Conservation (phyloP, 2,329 filamentous ascomycete genomes). For the Fusarium abutilonis region DNA sequence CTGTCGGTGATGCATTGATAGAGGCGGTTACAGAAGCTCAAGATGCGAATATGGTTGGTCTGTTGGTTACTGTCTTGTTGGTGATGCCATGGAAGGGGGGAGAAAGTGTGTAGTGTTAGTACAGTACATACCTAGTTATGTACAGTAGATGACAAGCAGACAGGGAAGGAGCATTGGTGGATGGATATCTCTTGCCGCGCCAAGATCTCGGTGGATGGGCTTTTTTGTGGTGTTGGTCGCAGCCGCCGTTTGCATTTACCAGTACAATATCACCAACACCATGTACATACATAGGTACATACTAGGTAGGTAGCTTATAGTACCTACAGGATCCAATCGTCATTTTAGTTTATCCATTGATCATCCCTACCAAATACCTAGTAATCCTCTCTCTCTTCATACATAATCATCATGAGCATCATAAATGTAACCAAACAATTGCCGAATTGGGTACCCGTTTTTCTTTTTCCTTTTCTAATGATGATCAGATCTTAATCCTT, state of each 20-base stretch:
- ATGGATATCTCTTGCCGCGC: slow-evolving; percentile 2
- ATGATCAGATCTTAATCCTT: slow-evolving; percentile 10
- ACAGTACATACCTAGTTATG: too few relatives aligned
- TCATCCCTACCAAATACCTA: too few relatives aligned
- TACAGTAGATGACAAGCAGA: not conserved
- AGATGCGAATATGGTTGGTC: slow-evolving; percentile 24
- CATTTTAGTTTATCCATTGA: too few relatives aligned
- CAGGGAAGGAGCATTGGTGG: not conserved
- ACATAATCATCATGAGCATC: not conserved
- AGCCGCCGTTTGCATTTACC: too few relatives aligned
- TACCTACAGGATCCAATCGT: too few relatives aligned
- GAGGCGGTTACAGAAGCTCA: not conserved
- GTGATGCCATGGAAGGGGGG: slow-evolving; percentile 18
- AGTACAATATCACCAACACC: too few relatives aligned
- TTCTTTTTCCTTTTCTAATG: not conserved
- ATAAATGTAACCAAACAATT: slow-evolving; percentile 1
- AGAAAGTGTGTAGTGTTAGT: not conserved
- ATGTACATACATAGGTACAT: too few relatives aligned
- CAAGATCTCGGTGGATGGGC: slow-evolving; percentile 4
- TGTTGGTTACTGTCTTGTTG: slow-evolving; percentile 16
- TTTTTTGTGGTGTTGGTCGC: too few relatives aligned
- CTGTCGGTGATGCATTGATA: slow-evolving; percentile 12
- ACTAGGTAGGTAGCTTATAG: not conserved
- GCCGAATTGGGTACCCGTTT: slow-evolving; percentile 1
- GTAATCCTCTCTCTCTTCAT: too few relatives aligned